phyloP scores from a whole-genome alignment of 192 early-diverging fungal genomes.

The Rhizophagus sp. region DNA sequence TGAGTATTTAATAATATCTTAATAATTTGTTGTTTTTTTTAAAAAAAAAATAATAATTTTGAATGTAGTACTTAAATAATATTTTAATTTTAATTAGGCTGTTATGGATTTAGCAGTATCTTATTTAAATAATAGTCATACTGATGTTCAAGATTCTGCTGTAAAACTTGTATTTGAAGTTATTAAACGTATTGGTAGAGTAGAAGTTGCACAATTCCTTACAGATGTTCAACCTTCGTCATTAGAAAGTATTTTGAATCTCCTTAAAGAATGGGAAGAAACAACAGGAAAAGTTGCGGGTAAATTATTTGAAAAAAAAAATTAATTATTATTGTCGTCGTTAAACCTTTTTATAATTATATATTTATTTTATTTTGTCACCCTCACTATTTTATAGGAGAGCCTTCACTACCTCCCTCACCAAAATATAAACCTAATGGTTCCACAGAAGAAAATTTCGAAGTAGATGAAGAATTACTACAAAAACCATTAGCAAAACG shows the following conservation, averaged over 20 bases:
- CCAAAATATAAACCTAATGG: background rate
- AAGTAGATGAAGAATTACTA: slow-evolving; percentile 13
- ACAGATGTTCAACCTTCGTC: slow-evolving; percentile 39
- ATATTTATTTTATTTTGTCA: background rate
- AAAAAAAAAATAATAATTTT: background rate
- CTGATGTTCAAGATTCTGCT: slow-evolving; percentile 61
- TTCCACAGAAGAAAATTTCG: background rate
- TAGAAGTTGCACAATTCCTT: slow-evolving; percentile 40
- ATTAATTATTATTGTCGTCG: too few relatives aligned
- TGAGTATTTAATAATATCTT: slow-evolving; percentile 20
- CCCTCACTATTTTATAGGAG: too few relatives aligned
- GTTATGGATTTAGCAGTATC: slow-evolving; percentile 57
- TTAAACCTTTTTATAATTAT: background rate
- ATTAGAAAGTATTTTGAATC: slow-evolving; percentile 25
- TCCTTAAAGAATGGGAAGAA: slow-evolving; percentile 5
- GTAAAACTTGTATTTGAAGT: slow-evolving; percentile 55
- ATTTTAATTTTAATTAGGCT: slow-evolving; percentile 30
- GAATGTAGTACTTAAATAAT: background rate
- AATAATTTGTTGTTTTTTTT: too few relatives aligned
- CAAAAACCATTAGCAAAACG: slow-evolving; percentile 25
- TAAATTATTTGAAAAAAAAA: background rate
- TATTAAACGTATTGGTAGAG: slow-evolving; percentile 39
- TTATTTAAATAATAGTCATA: slow-evolving; percentile 59
- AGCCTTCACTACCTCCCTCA: slow-evolving; percentile 9
- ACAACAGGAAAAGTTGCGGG: slow-evolving; percentile 9